Evolutionary conservation across 78 protist genomes (phyloP), one percentile per base, ranked within the genome.

Genomic region (Fonticula alba): DNA sequence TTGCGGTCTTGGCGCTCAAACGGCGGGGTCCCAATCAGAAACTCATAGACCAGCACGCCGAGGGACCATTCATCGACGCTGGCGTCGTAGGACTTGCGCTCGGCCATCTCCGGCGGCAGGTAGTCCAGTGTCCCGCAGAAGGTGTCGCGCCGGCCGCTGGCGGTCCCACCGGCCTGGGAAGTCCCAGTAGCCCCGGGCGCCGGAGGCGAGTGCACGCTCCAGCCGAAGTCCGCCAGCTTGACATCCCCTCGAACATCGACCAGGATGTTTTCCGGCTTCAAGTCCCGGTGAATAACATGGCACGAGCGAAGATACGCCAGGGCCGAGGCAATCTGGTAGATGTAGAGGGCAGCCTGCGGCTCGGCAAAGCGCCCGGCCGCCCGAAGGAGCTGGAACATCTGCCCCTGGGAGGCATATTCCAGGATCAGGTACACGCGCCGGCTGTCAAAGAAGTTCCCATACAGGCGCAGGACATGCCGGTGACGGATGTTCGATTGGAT

Each of bases 191-290:
- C 13, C 75, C 63, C 22, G 75, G 20, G 58, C 37, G 53, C n/a
- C 43, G 3, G 43, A 24, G 81, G 85, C 17, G 93, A 81, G 62
- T 82, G 89, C 26, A 86, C 93, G 3, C 87, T 68, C 95, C 95
- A 94, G 32, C 99, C 98, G 46, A 94, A 94, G 64, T 94, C 98
- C 1, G 94, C 97, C 33, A 94, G 73, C 75, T 92, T 92, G 29
- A 94, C 58, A 26, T 86, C 82, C 10, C 84, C 92, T 27, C 75
- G n/a, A 7, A 24, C 26, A 13, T 63, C 57, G 14, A 73, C 24
- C 3, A 88, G 80, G 4, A 88, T 72, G 62, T 91, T 91, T 37
- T 91, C 96, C 11, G 96, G 94, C 76, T 95, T 95, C 68, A 95
- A 85, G 77, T 95, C 99, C 0, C 99, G 70, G 72, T 95, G 98